A percentile compares a stretch with the other conserved stretches of the same genome.
phyloP scores from a whole-genome alignment of 768 basidiomycete species.

The Suillus plorans region DNA sequence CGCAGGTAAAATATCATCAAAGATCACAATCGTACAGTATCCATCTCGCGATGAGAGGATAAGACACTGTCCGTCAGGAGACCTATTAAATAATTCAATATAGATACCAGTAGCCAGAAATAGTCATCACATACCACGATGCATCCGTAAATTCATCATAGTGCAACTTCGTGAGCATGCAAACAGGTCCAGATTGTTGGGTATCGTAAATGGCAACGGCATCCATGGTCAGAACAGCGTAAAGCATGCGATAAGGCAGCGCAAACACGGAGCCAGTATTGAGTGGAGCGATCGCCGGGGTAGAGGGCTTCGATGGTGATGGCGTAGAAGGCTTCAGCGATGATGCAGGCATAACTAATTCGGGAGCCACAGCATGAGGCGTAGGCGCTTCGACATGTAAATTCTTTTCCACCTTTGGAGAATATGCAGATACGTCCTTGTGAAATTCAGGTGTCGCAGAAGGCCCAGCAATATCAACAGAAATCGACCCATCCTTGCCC shows the following conservation, averaged over 20 bases:
- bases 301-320: constrained; percentile 18
- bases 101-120: constrained; percentile 1
- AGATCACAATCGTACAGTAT: constrained; percentile 92
- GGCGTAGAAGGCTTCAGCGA: constrained; percentile 15
- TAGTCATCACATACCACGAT: constrained; percentile 68
- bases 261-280: constrained; percentile 70
- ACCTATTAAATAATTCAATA: constrained; percentile 55
- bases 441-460: constrained; percentile 15
- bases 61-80: constrained; percentile 91
- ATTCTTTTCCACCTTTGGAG: constrained; percentile 4
- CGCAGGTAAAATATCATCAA: constrained; percentile 89
- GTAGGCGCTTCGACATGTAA: constrained; percentile 4
- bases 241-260: constrained; percentile 91
- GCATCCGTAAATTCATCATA: constrained; percentile 98
- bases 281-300: constrained; percentile 41
- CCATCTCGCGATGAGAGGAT: constrained; percentile 93
- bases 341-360: constrained; percentile 11
- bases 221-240: constrained; percentile 96
- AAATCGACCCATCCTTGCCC: constrained; percentile 58
- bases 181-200: constrained; percentile 90
- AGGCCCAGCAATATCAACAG: constrained; percentile 56
- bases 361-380: constrained; percentile 2
- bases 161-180: constrained; percentile 90
- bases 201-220: constrained; percentile 94
- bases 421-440: constrained; percentile 14